Evolutionary conservation across 2,329 filamentous ascomycete species (phyloP).

Genomic region (Emergomyces orientalis): DNA sequence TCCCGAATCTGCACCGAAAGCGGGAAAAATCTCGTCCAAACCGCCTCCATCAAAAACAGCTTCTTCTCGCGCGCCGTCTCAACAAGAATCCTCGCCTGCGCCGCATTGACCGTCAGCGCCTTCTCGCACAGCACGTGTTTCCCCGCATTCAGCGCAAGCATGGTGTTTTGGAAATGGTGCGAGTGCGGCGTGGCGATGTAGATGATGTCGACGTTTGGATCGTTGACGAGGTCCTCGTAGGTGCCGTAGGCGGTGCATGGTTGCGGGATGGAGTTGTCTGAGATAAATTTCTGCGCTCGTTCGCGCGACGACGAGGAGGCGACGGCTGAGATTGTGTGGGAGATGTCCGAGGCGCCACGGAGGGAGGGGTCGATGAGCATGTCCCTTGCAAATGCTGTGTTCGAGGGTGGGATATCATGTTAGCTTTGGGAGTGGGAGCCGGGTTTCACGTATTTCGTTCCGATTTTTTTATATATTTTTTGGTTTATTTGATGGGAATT

Average conservation of each 20-base stretch:
- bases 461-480: slow-evolving; percentile 6
- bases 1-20: slow-evolving; percentile 60
- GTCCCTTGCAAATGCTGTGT: slow-evolving; percentile 59
- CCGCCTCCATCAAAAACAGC: slow-evolving; percentile 73
- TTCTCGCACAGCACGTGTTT: slow-evolving; percentile 91
- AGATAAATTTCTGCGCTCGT: slow-evolving; percentile 63
- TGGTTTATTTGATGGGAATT: neutral
- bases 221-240: slow-evolving; percentile 70
- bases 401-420: neutral
- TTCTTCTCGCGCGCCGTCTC: slow-evolving; percentile 63
- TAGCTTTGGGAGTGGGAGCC: slow-evolving; percentile 5
- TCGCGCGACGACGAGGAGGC: slow-evolving; percentile 66
- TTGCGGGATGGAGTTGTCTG: slow-evolving; percentile 57
- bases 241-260: slow-evolving; percentile 66
- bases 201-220: slow-evolving; percentile 71
- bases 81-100: slow-evolving; percentile 63
- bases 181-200: slow-evolving; percentile 87
- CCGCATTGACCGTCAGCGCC: slow-evolving; percentile 73
- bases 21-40: slow-evolving; percentile 86
- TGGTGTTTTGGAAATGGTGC: slow-evolving; percentile 85
- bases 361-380: slow-evolving; percentile 62
- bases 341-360: slow-evolving; percentile 61
- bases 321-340: slow-evolving; percentile 68
- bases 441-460: no score
- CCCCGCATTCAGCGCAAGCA: slow-evolving; percentile 71